Conservation (phyloP, 179 eudicot species). For the Gypsophila paniculata region DNA sequence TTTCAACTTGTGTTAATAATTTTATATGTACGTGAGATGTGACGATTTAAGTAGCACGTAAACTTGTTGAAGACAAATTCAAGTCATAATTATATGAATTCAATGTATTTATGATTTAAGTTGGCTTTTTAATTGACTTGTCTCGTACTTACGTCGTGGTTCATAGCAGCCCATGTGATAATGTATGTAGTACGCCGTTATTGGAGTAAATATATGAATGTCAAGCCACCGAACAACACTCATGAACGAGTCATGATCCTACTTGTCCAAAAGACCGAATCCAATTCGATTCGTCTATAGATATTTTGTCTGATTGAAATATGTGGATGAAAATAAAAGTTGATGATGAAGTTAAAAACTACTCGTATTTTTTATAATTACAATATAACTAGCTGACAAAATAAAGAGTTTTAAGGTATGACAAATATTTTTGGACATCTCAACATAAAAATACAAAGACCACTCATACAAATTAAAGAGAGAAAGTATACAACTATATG, state of each 20-base stretch:
- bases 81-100: slow-evolving; percentile 11
- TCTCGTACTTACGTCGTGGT: background rate
- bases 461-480: too few relatives aligned
- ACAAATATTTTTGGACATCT: too few relatives aligned
- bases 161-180: slow-evolving; percentile 24
- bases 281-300: too few relatives aligned
- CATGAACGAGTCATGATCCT: background rate
- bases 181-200: background rate
- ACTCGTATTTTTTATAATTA: too few relatives aligned
- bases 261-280: background rate
- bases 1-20: background rate
- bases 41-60: background rate
- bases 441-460: too few relatives aligned
- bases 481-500: too few relatives aligned
- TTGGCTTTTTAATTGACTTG: slow-evolving; percentile 13
- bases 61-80: slow-evolving; percentile 10
- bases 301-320: too few relatives aligned
- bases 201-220: background rate
- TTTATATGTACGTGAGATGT: background rate
- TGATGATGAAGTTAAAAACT: too few relatives aligned
- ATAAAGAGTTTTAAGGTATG: too few relatives aligned
- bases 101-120: slow-evolving; percentile 18
- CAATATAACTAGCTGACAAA: too few relatives aligned
- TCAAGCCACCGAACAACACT: slow-evolving; percentile 15
- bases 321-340: too few relatives aligned